Evolutionary conservation across 148 eudicot species (phyloP).

Genomic region (Rhododendron kiyosumense): DNA sequence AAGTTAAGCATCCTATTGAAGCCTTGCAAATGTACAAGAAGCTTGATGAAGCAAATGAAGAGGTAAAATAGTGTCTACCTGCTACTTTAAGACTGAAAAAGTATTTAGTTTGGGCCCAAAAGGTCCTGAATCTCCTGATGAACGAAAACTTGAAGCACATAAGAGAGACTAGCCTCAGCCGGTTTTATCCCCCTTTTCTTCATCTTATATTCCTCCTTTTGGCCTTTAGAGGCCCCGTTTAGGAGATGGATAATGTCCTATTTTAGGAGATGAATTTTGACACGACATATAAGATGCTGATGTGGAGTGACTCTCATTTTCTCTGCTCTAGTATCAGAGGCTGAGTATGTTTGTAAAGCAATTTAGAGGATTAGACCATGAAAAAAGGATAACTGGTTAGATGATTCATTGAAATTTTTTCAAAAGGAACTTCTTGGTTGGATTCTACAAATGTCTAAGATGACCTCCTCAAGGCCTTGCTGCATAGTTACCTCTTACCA

Average conservation of each 20-base stretch:
- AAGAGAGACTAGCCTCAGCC: not conserved
- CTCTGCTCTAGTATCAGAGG: not conserved
- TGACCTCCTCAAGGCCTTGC: not conserved
- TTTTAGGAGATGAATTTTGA: not conserved
- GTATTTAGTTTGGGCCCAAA: not conserved
- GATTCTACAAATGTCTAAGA: not conserved
- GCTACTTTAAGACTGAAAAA: not conserved
- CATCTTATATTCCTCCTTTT: not conserved
- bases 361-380: not conserved
- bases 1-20: not conserved
- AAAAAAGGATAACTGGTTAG: not conserved
- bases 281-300: not conserved
- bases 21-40: not conserved
- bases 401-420: not conserved
- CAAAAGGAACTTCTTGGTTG: not conserved
- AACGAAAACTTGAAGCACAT: not conserved
- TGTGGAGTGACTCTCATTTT: not conserved
- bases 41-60: not conserved
- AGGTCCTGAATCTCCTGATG: slow-evolving; percentile 7
- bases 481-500: not conserved
- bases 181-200: not conserved
- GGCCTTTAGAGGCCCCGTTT: not conserved
- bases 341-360: not conserved
- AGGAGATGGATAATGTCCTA: not conserved
- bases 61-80: slow-evolving; percentile 1